These are phyloP conservation scores for Sporothrix brunneoviolacea DNA, from an alignment of 2,329 filamentous ascomycete species.

Conservation along the genomic window DNA sequence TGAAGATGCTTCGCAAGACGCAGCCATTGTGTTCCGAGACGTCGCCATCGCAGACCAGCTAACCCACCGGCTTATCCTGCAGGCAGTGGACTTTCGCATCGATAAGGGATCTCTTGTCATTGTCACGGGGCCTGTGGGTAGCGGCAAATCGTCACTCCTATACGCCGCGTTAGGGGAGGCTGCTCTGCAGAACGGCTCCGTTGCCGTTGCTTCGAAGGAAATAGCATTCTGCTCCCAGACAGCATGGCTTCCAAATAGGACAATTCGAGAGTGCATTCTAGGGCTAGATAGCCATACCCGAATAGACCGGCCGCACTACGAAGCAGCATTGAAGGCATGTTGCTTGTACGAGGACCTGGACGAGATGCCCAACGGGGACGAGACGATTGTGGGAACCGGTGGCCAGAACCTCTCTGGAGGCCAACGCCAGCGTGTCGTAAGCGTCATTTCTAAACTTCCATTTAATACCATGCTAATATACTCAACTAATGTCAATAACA, in stretches of 20 bases:
- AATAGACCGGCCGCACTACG: background rate
- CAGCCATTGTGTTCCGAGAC: constrained; percentile 5
- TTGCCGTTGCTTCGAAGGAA: background rate
- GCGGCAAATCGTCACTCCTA: constrained; percentile 26
- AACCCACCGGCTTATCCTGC: constrained; percentile 16
- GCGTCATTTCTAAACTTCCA: constrained; percentile 9
- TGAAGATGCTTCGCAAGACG: background rate
- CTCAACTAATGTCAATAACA: constrained; percentile 15
- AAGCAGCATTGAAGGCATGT: constrained; percentile 15
- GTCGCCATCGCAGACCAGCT: constrained; percentile 13
- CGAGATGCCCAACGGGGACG: constrained; percentile 19
- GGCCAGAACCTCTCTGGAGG: constrained; percentile 26
- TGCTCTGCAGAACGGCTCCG: background rate
- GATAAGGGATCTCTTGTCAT: constrained; percentile 21
- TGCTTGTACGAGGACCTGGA: constrained; percentile 22
- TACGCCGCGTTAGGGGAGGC: constrained; percentile 27
- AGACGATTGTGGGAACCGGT: constrained; percentile 18
- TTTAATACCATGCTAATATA: no score
- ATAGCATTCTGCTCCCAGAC: constrained; percentile 14
- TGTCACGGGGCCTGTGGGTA: constrained; percentile 23
- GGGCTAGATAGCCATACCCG: background rate
- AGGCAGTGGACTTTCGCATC: constrained; percentile 22
- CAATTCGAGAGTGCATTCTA: constrained; percentile 9
- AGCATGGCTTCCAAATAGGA: constrained; percentile 16
- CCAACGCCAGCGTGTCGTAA: constrained; percentile 25